Base-by-base conservation (phyloP, 495 filamentous ascomycete genomes). In the Cenococcum geophilum region DNA sequence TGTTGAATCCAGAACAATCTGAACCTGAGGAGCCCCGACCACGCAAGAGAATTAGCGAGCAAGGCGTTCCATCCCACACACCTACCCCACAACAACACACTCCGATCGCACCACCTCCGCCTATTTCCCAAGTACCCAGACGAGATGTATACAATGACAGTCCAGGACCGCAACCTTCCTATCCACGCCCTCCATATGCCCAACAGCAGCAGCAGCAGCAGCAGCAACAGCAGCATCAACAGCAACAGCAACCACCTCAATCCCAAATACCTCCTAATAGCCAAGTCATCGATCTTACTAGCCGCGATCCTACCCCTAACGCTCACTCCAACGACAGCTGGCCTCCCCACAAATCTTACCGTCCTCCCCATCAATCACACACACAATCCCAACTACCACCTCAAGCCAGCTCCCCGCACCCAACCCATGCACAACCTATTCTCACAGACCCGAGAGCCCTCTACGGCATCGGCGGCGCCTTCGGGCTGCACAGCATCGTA, bases 1-100 rank as follows among this genome's bases (percentile, higher is more conserved):
- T 70, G 5, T 40, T 70, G 25, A 70, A 69, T 40, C 49, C 49
- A 18, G 49, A 52, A 27, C 56, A 63, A 48, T 47, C 64, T 23
- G 64, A 67, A 42, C 65, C 68, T 21, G 65, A 70, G 25, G 61
- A 67, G 55, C 68, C 68, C 16, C 56, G 55, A 8, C 20, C 6
- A 56, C 61, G 52, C 0, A 64, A 61, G 61, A 70, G 68, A 48
- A 58, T 60, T 10, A 62, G 45, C 27, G 67, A 69, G 14, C 62
- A 61, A 42, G 40, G 45, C 22, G 32, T 62, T 1, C 57, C 64
- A 50, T 66, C 67, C 2, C 67, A 66, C 42, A 56, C 67, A 16
- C 34, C 67, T 20, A 66, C 67, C 34, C 64, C 67, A 35, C 60
- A 60, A 37, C 67, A 69, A 47, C 63, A 66, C 22, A 45, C 35